Evolutionary conservation across 129 eudicot genomes (phyloP), one percentile per base, ranked within the genome.

Genomic region (Flaveria sonorensis): DNA sequence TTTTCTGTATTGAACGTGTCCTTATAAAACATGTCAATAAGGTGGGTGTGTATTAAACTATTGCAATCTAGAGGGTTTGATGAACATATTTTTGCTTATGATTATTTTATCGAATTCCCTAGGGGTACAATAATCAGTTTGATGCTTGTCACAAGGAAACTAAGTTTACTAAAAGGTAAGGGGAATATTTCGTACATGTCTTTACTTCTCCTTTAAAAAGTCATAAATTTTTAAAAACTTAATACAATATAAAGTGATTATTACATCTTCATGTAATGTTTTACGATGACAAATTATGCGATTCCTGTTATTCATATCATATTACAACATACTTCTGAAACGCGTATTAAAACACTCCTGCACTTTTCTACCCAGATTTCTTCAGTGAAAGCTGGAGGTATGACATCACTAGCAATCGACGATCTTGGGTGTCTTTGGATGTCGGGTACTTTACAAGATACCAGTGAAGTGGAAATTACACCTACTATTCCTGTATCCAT

Each of bases 401-500:
- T 94, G 98, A 94, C 87, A 96, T 94, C 98, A 77, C 80, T 89
- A 57, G 96, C 97, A 47, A 89, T 86, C 12, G 96, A 94, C 64
- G 50, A 85, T 79, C 79, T 71, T 6, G 97, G 97, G 61, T 66
- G 68, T 10, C 84, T 94, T 19, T 94, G 97, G 98, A 89, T 89
- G 72, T 94, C 97, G 98, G 98, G 98, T 28, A 87, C 86, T 75
- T 87, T 86, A 24, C 86, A 47, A 23, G 87, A 30, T 73, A 65
- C 51, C 62, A 24, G 39, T 12, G 92, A 86, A 67, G 83, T 73
- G 3, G 86, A 81, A 69, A 77, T 75, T 80, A 13, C 68, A 75
- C 78, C 81, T 28, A 51, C 81, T 28, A 62, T 77, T 46, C 98
- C 98, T 30, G 28, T 70, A 60, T 89, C 90, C 6, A 57, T 91